Evolutionary conservation across 768 basidiomycete genomes (phyloP), one percentile per base, ranked within the genome.

Genomic region (Russula compacta): DNA sequence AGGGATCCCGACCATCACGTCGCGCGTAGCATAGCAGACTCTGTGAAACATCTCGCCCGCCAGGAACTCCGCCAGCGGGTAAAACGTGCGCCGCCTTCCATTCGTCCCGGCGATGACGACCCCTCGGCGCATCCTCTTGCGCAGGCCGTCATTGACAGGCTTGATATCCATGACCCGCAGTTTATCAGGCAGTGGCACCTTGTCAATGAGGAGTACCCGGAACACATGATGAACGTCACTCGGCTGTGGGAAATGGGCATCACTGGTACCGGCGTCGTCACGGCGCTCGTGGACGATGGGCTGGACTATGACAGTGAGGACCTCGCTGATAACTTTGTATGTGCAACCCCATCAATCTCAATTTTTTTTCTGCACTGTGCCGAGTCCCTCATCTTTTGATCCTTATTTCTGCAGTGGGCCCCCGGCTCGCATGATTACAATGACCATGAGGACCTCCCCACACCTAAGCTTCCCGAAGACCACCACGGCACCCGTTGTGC

Each of bases 401-500:
- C 10, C 52, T 36, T 32, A 15, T 29, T 17, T 12, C 52, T 36
- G 2, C 64, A 97, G 95, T 91, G 86, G 69, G 82, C 86, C 11
- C 83, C 82, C 24, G 85, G 94, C 61, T 98, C 95, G 0, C 89
- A 93, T 70, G 95, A 99, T 72, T 99, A 93, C 73, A 99, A 99
- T 71, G 93, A 95, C 69, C 93, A 98, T 69, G 83, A 83, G 32
- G 77, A 83, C 14, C 78, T 98, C 6, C 97, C 97, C 10, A 87
- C 86, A 38, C 97, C 97, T 0, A 82, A 86, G 59, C 83, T 95
- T 47, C 81, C 78, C 29, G 95, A 98, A 65, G 97, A 99, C 67
- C 91, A 92, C 67, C 97, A 99, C 70, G 97, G 97, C 11, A 99
- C 97, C 0, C 88, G 97, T 2, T 99, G 97, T 71, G 95, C 95